Evolutionary conservation across 805 yeast species (phyloP).

Genomic region (Maudiozyma saulgeensis): DNA sequence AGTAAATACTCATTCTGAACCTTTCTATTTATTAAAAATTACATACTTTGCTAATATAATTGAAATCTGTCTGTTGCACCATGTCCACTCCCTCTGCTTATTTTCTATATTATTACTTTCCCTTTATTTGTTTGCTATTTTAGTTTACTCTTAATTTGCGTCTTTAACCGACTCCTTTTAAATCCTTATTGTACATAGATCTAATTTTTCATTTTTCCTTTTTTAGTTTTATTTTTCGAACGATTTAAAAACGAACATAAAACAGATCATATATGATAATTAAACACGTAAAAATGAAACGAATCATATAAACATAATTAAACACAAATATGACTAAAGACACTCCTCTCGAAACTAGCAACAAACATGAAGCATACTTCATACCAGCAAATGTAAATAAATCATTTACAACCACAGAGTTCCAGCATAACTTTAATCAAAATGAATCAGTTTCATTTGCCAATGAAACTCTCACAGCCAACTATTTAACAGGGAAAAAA

Average conservation of each 20-base stretch:
- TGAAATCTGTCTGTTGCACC: background rate
- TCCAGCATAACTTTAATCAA: background rate
- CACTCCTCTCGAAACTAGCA: background rate
- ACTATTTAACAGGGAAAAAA: constrained; percentile 1
- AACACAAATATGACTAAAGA: background rate
- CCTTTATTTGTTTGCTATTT: background rate
- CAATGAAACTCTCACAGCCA: background rate
- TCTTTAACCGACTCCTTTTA: background rate
- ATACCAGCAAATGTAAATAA: background rate
- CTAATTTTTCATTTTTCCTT: constrained; percentile 13
- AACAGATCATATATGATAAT: background rate
- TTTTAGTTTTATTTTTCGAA: constrained; percentile 14
- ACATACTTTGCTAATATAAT: background rate
- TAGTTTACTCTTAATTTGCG: background rate
- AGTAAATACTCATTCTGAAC: background rate
- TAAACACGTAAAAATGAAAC: background rate
- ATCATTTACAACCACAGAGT: background rate
- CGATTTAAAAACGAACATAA: constrained; percentile 4
- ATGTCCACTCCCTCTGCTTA: background rate
- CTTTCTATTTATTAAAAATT: background rate
- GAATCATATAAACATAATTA: background rate
- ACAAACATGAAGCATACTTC: background rate
- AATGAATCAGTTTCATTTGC: background rate
- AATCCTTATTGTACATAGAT: constrained; percentile 11
- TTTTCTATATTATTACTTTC: background rate